A percentile compares a stretch with the other conserved stretches of the same genome.
phyloP scores from a whole-genome alignment of 306 rosid genomes.

The Malus asiatica region DNA sequence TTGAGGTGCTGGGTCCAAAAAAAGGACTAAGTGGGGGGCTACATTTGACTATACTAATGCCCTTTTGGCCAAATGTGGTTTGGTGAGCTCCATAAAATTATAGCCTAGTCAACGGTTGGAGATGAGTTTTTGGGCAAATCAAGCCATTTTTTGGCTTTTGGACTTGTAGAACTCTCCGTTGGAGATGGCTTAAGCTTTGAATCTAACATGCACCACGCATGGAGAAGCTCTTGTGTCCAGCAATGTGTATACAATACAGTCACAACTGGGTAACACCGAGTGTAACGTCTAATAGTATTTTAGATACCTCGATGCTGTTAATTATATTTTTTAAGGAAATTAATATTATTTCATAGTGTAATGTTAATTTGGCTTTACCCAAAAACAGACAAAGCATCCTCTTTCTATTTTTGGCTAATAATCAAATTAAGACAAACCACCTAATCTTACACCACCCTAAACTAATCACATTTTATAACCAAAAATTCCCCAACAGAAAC shows the following conservation, averaged over 20 bases:
- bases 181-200: not conserved
- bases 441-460: not conserved
- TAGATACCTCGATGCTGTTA: not conserved
- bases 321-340: not conserved
- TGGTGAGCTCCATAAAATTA: no score
- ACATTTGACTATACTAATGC: no score
- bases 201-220: not conserved
- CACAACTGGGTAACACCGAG: no score
- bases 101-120: no score
- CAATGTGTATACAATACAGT: not conserved
- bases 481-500: slow-evolving; percentile 16
- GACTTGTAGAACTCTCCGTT: no score
- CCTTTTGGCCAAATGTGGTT: no score
- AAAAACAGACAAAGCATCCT: not conserved
- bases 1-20: no score
- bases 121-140: no score
- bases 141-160: no score
- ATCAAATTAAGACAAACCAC: not conserved
- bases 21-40: no score
- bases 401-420: not conserved
- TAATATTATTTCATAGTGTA: not conserved
- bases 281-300: no score
- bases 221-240: not conserved
- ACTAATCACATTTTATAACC: not conserved
- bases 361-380: not conserved